Conservation (phyloP, 345 rosid genomes). For the Arabis alpina region DNA sequence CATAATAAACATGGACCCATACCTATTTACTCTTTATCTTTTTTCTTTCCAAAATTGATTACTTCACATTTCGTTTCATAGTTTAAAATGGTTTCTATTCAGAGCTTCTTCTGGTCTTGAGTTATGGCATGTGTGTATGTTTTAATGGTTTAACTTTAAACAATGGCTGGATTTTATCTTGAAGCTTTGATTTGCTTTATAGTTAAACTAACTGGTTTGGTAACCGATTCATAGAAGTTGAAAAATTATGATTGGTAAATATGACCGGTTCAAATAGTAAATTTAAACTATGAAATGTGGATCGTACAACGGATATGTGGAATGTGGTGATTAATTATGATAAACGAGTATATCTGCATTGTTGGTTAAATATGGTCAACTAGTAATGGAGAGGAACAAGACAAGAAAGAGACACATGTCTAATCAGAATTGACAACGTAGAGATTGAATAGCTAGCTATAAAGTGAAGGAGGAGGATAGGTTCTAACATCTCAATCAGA, state of each 20-base stretch:
- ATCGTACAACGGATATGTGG: neutral
- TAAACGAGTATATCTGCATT: slow-evolving; percentile 3
- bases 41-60: slow-evolving; percentile 2
- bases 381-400: slow-evolving; percentile 15
- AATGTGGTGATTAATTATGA: neutral
- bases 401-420: slow-evolving; percentile 21
- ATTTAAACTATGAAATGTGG: neutral
- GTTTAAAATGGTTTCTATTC: slow-evolving; percentile 6
- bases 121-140: too few relatives aligned
- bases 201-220: too few relatives aligned
- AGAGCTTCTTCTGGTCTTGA: neutral
- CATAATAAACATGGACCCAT: slow-evolving; percentile 42
- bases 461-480: slow-evolving; percentile 10
- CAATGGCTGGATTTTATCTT: neutral
- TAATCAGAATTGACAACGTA: slow-evolving; percentile 20
- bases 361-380: slow-evolving; percentile 1
- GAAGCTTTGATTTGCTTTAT: neutral
- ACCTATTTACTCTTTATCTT: slow-evolving; percentile 18
- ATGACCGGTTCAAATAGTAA: too few relatives aligned
- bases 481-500: slow-evolving; percentile 14
- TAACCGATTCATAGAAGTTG: too few relatives aligned
- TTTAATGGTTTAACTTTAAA: too few relatives aligned
- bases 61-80: neutral
- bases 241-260: too few relatives aligned
- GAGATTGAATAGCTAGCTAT: slow-evolving; percentile 10